phyloP scores from a whole-genome alignment of 1,284 basidiomycete species.

The Leccinum huronense region DNA sequence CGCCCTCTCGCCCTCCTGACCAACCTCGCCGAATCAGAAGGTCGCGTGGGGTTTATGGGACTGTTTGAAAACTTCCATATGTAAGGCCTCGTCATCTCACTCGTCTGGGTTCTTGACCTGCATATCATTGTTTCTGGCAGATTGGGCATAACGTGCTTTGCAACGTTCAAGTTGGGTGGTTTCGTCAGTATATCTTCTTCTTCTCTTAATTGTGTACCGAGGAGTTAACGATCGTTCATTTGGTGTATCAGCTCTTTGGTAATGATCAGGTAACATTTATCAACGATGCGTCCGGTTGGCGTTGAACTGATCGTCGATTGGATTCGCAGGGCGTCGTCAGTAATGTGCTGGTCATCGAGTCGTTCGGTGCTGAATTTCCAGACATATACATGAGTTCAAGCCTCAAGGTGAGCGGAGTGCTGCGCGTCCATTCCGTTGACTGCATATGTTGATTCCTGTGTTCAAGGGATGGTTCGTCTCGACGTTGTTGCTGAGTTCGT shows the following conservation, averaged over 20 bases:
- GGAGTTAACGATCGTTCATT: conserved; percentile 4
- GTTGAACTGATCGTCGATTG: conserved; percentile 9
- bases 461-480: conserved; percentile 36
- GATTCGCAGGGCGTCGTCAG: conserved; percentile 32
- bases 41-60: conserved; percentile 28
- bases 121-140: conserved; percentile 11
- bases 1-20: too few relatives aligned
- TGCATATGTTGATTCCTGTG: conserved; percentile 4
- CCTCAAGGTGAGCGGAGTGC: conserved; percentile 26
- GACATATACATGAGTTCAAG: conserved; percentile 31
- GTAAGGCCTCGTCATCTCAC: conserved; percentile 16
- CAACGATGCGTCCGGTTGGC: neutral
- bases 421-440: neutral
- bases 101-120: conserved; percentile 10
- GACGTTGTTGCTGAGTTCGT: conserved; percentile 32
- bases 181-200: conserved; percentile 26
- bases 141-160: conserved; percentile 36
- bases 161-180: conserved; percentile 34
- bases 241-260: conserved; percentile 29
- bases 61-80: conserved; percentile 33
- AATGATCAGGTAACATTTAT: conserved; percentile 32
- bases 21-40: conserved; percentile 22
- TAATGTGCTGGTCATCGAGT: conserved; percentile 37
- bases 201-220: neutral
- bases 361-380: conserved; percentile 37